Evolutionary conservation across 257 asterid genomes (phyloP), one percentile per base, ranked within the genome.

Genomic region (Nicotiana benthamiana): DNA sequence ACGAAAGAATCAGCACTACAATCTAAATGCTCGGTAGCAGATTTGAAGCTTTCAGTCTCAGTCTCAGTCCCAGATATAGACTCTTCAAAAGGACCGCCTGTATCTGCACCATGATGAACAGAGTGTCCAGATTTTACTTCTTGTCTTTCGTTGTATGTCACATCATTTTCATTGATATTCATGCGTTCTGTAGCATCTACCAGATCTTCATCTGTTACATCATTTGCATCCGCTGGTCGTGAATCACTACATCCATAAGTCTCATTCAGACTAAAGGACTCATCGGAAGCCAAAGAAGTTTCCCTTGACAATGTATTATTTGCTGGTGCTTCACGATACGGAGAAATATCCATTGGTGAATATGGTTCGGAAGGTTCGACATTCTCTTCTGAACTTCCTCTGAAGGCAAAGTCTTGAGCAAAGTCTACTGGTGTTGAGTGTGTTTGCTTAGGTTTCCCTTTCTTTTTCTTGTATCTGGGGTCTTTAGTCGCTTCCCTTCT

Each of bases 341-440:
- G 97, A 84, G 99, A 96, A 86, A 92, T 80, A 81, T 94, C 99
- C 99, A 94, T 93, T 20, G 98, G 98, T 24, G 99, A 96, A 87
- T 90, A 93, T n/a, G 87, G 89, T 81, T 88, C 97, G 9, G 86
- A 80, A 63, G 89, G 87, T 77, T 90, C 96, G 11, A 85, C 66
- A 82, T 82, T 59, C 84, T 88, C 91, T 67, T 80, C 85, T 15
- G 65, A 61, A 80, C 83, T 85, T 77, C 88, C 97, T 80, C 83
- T 86, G 72, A 84, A 16, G 81, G 82, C 82, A 82, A 77, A 86
- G 46, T 87, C 91, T 79, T 88, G 92, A 78, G 84, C 89, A 61
- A 90, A 85, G 76, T 77, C 86, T 84, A 79, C 70, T 53, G 87
- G 90, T 20, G 51, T 75, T 72, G 90, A 87, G 51, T 32, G 79